Conservation (phyloP, 2,329 filamentous ascomycete species). For the Fusarium sp. region DNA sequence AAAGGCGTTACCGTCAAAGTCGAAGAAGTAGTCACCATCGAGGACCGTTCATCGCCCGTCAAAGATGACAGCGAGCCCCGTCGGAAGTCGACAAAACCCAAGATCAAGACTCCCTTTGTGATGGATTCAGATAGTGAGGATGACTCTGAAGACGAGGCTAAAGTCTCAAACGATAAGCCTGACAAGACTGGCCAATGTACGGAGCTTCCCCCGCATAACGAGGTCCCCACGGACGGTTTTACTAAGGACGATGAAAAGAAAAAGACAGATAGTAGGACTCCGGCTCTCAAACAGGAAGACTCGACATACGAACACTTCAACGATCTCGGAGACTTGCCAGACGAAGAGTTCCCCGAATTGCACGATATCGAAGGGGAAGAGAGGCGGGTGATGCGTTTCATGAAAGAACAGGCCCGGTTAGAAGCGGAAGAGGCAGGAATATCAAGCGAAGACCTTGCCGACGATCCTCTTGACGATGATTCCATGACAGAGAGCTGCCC, state of each 20-base stretch:
- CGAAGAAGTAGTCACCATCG: slow-evolving; percentile 37
- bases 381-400: slow-evolving; percentile 73
- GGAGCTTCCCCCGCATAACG: slow-evolving; percentile 33
- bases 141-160: slow-evolving; percentile 41
- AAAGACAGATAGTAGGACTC: slow-evolving; percentile 23
- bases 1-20: slow-evolving; percentile 9
- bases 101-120: slow-evolving; percentile 67
- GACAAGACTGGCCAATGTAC: slow-evolving; percentile 37
- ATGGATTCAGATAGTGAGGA: slow-evolving; percentile 73
- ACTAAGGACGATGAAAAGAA: slow-evolving; percentile 39
- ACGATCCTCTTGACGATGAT: slow-evolving; percentile 49
- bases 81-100: slow-evolving; percentile 37
- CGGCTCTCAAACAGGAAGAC: slow-evolving; percentile 47
- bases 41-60: slow-evolving; percentile 45
- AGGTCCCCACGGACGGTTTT: slow-evolving; percentile 38
- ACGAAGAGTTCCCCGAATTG: slow-evolving; percentile 68
- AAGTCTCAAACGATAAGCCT: slow-evolving; percentile 9
- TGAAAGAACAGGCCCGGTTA: slow-evolving; percentile 78
- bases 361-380: slow-evolving; percentile 70
- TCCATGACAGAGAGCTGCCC: slow-evolving; percentile 68
- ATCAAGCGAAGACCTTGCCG: slow-evolving; percentile 51
- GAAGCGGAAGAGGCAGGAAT: slow-evolving; percentile 67
- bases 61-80: slow-evolving; percentile 42
- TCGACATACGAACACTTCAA: slow-evolving; percentile 50
- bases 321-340: slow-evolving; percentile 50